phyloP scores from a whole-genome alignment of 306 rosid genomes.

The Delonix regia region DNA sequence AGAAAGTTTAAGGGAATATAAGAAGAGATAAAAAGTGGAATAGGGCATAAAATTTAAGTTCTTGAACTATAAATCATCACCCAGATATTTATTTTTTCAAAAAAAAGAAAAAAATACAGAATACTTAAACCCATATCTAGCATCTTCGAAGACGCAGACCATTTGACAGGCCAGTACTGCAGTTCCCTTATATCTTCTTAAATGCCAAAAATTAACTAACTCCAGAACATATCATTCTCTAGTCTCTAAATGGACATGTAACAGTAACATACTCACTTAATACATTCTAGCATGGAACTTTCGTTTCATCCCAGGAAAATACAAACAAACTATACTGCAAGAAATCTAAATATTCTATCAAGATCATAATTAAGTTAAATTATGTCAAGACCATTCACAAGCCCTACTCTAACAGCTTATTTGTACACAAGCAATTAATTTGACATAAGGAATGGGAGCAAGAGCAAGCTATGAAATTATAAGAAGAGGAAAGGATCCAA shows the following conservation, averaged over 20 bases:
- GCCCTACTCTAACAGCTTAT: background rate
- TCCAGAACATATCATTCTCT: no score
- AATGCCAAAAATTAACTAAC: background rate
- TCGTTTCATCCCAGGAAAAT: constrained; percentile 18
- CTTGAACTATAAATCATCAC: constrained; percentile 1
- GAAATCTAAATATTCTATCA: no score
- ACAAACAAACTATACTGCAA: constrained; percentile 8
- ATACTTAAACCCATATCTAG: background rate
- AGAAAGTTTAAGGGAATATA: background rate
- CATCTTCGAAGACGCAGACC: background rate
- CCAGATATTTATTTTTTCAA: constrained; percentile 9
- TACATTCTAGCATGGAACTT: constrained; percentile 29
- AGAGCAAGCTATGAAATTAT: constrained; percentile 12
- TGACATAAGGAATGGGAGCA: constrained; percentile 20
- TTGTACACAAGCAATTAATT: constrained; percentile 17
- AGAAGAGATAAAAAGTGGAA: background rate
- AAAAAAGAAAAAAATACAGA: constrained; percentile 15
- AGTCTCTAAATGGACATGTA: constrained; percentile 21
- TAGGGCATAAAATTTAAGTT: background rate
- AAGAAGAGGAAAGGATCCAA: constrained; percentile 33
- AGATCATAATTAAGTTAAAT: constrained; percentile 22
- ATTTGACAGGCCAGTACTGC: constrained; percentile 5
- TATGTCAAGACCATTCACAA: constrained; percentile 10
- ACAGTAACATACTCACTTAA: background rate
- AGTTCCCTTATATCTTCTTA: constrained; percentile 23